phyloP scores from a whole-genome alignment of 441 rosid species.

The Pelargonium cotyledonis region DNA sequence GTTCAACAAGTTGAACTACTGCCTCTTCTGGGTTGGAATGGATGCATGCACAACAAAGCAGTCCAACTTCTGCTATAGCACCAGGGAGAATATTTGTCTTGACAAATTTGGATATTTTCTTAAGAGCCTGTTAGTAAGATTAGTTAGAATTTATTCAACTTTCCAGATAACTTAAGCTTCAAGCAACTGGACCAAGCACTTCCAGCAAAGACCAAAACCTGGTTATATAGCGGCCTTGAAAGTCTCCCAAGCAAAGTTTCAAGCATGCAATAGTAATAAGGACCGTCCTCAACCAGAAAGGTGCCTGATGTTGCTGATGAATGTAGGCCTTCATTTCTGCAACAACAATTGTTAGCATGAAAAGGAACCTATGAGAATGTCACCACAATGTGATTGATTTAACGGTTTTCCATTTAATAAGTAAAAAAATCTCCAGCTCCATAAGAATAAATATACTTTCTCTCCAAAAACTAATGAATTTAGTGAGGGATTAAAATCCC shows the following conservation, averaged over 20 bases:
- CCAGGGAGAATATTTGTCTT: constrained; percentile 96
- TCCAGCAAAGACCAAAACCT: constrained; percentile 44
- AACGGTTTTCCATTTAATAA: not conserved
- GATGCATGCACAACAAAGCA: constrained; percentile 98
- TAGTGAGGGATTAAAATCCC: not conserved
- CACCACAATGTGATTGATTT: constrained; percentile 4
- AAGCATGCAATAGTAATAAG: constrained; percentile 95
- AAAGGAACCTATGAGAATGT: constrained; percentile 2
- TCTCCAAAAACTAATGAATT: not conserved
- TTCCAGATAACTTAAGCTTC: not conserved
- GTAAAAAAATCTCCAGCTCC: not conserved
- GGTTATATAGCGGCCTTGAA: constrained; percentile 76
- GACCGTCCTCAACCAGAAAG: constrained; percentile 97
- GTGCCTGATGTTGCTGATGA: constrained; percentile 95
- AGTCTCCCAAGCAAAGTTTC: constrained; percentile 94
- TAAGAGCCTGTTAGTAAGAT: constrained; percentile 65
- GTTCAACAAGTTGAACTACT: constrained; percentile 75
- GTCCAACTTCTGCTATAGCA: constrained; percentile 98
- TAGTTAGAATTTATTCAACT: constrained; percentile 8
- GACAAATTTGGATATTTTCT: constrained; percentile 94
- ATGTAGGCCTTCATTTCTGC: constrained; percentile 88
- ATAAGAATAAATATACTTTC: not conserved
- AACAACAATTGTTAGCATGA: constrained; percentile 15
- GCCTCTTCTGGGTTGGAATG: constrained; percentile 96
- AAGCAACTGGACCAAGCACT: constrained; percentile 15